Conservation (phyloP, 305 asterid genomes). For the Fraxinus xanthoxyloides region DNA sequence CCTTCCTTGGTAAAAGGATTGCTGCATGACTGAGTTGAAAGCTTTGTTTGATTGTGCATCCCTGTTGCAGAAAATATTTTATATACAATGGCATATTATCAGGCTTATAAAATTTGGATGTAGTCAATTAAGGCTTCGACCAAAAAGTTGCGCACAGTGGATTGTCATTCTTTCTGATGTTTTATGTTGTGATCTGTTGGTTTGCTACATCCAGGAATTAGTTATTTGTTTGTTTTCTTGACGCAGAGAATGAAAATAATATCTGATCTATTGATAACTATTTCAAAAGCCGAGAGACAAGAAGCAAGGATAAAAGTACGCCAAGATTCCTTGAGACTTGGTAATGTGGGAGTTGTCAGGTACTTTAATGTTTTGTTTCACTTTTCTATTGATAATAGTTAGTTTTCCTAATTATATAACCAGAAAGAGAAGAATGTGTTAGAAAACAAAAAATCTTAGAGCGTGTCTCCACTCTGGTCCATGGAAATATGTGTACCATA, state of each 20-base stretch:
- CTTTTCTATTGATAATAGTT: background rate
- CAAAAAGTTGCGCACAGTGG: background rate
- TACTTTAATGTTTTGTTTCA: constrained; percentile 24
- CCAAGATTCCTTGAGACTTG: constrained; percentile 90
- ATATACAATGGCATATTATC: background rate
- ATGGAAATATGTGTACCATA: background rate
- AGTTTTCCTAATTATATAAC: background rate
- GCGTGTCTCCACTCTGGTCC: background rate
- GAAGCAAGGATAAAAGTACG: constrained; percentile 95
- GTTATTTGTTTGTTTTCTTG: constrained; percentile 21
- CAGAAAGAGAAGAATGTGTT: background rate
- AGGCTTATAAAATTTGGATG: background rate
- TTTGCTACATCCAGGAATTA: constrained; percentile 19
- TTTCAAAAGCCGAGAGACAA: constrained; percentile 94
- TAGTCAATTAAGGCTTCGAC: background rate
- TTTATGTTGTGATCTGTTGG: constrained; percentile 17
- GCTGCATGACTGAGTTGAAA: constrained; percentile 1
- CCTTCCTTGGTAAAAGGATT: background rate
- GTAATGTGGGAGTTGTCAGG: constrained; percentile 94
- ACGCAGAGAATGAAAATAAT: constrained; percentile 82
- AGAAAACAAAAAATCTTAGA: background rate
- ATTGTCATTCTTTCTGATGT: background rate
- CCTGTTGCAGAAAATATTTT: background rate
- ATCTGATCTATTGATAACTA: constrained; percentile 85
- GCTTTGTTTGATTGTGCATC: background rate